Percentiles rank a stretch among this genome's conserved stretches.
These are phyloP conservation scores for Aspergillus hancockii DNA, from an alignment of 495 filamentous ascomycete species.

Conservation along the genomic window DNA sequence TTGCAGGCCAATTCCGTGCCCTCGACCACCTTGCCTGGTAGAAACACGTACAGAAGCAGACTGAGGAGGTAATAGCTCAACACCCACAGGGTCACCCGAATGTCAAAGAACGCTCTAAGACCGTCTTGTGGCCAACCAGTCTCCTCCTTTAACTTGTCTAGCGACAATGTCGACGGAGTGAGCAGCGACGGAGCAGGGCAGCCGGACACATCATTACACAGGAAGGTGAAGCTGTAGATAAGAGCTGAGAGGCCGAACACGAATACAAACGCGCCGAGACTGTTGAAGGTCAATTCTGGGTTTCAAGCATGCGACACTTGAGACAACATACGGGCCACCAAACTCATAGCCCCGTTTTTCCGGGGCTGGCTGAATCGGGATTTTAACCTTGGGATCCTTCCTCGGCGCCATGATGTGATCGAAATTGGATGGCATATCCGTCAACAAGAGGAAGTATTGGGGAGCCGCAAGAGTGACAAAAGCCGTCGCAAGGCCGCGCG, in stretches of 20 bases:
- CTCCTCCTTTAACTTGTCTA: slow-evolving; percentile 72
- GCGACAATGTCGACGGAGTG: slow-evolving; percentile 66
- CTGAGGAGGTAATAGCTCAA: slow-evolving; percentile 80
- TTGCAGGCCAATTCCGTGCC: slow-evolving; percentile 72
- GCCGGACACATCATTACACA: slow-evolving; percentile 90
- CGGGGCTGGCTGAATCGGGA: slow-evolving; percentile 39
- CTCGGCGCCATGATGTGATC: slow-evolving; percentile 34
- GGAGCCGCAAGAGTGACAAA: too few species aligned
- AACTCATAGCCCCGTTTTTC: slow-evolving; percentile 75
- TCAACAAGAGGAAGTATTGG: too few species aligned
- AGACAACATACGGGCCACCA: slow-evolving; percentile 74
- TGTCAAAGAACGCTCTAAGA: slow-evolving; percentile 59
- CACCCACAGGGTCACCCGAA: slow-evolving; percentile 61
- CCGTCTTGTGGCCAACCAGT: slow-evolving; percentile 76
- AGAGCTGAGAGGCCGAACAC: slow-evolving; percentile 74
- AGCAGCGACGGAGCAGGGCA: slow-evolving; percentile 89
- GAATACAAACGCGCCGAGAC: slow-evolving; percentile 72
- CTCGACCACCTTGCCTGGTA: slow-evolving; percentile 73
- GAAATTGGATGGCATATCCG: too few species aligned
- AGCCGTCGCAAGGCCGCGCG: too few species aligned
- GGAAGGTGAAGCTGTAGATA: slow-evolving; percentile 73
- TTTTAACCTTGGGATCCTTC: slow-evolving; percentile 23
- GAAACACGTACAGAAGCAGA: slow-evolving; percentile 69
- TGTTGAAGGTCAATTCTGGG: slow-evolving; percentile 37
- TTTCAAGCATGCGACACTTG: slow-evolving; percentile 3